Evolutionary conservation across 176 grass and related monocot genomes (phyloP).

Genomic region (Zizania latifolia): DNA sequence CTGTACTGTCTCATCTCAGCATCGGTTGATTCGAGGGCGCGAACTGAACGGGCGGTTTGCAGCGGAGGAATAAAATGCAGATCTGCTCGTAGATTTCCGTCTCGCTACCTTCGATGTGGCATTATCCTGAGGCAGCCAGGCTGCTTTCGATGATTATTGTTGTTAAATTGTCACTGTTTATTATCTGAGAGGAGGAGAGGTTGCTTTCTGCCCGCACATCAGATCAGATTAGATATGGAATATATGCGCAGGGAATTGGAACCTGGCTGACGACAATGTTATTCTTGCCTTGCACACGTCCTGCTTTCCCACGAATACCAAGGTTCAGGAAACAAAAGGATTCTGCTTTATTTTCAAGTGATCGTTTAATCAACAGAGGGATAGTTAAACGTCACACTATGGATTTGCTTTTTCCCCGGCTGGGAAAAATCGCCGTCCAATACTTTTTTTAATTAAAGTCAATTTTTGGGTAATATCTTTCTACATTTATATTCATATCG

Average conservation of each 20-base stretch:
- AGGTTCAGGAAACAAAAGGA: neutral
- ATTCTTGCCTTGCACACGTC: slow-evolving; percentile 1
- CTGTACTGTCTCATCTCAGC: neutral
- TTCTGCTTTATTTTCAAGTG: neutral
- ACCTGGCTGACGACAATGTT: slow-evolving; percentile 2
- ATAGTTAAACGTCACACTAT: no score
- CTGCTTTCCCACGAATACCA: neutral
- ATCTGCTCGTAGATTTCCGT: slow-evolving; percentile 11
- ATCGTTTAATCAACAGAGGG: neutral
- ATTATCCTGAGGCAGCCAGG: neutral
- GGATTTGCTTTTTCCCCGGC: no score
- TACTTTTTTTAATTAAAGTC: no score
- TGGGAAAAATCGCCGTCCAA: no score
- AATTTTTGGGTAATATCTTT: no score
- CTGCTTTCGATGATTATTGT: neutral
- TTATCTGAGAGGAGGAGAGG: neutral
- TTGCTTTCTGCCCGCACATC: slow-evolving; percentile 31
- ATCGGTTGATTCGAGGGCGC: slow-evolving; percentile 3
- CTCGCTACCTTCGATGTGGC: neutral
- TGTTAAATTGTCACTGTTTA: neutral
- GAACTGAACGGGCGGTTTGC: slow-evolving; percentile 35
- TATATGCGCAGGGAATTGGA: slow-evolving; percentile 20
- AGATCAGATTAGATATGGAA: slow-evolving; percentile 27
- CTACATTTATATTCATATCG: no score
- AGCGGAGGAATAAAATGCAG: neutral